A percentile compares a stretch with the other conserved stretches of the same genome.
These are phyloP conservation scores for Phaeolepiota aurea DNA, from an alignment of 768 basidiomycete species.

Conservation along the genomic window DNA sequence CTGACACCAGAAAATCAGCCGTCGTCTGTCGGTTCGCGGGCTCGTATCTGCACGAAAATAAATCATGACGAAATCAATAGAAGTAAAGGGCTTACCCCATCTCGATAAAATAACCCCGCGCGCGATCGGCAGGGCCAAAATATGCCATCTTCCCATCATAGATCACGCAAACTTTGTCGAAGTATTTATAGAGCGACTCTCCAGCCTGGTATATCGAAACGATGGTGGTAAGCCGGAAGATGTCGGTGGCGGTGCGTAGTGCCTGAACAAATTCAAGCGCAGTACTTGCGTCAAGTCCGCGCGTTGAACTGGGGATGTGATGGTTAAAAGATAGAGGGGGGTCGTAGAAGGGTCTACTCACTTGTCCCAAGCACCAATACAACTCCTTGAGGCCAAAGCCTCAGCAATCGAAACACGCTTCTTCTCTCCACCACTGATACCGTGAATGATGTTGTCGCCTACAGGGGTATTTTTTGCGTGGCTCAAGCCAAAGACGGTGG, in stretches of 20 bases:
- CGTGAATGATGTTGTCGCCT: constrained; percentile 68
- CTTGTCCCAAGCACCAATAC: constrained; percentile 64
- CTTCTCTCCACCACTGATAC: constrained; percentile 69
- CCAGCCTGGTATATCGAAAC: constrained; percentile 86
- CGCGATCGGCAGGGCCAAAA: constrained; percentile 59
- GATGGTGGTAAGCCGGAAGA: constrained; percentile 46
- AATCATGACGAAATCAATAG: neutral
- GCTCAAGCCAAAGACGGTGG: constrained; percentile 67
- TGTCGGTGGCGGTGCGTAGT: constrained; percentile 56
- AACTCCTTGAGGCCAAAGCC: constrained; percentile 44
- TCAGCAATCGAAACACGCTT: constrained; percentile 80
- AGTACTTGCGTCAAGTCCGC: constrained; percentile 60
- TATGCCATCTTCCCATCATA: constrained; percentile 69
- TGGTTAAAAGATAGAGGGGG: neutral
- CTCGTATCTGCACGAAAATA: constrained; percentile 26
- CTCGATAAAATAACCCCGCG: constrained; percentile 63
- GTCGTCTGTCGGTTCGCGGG: constrained; percentile 60
- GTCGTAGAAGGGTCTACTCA: constrained; percentile 14
- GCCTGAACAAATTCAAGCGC: constrained; percentile 67
- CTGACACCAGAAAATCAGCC: constrained; percentile 54
- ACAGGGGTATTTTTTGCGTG: constrained; percentile 69
- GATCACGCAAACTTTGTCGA: constrained; percentile 79
- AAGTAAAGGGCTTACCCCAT: constrained; percentile 27
- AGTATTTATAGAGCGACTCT: constrained; percentile 53
- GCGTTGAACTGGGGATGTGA: constrained; percentile 42